Evolutionary conservation across 208 protist species (phyloP), one percentile per base, ranked within the genome.

Genomic region (Leishmania aethiopica): DNA sequence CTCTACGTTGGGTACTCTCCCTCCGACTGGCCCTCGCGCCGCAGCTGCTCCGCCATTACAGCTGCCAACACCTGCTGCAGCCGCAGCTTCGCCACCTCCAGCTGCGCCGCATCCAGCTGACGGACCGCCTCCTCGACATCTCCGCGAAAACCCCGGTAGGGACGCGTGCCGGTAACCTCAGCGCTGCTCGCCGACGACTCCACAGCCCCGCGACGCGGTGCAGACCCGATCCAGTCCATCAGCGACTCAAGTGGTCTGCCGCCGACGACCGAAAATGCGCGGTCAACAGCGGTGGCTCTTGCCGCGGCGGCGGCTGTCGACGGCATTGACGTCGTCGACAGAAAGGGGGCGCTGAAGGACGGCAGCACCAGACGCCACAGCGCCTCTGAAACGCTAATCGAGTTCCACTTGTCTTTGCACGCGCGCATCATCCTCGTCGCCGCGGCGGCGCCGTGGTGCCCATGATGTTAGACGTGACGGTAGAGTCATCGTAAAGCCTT

Each of bases 21-120:
- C 45, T 32, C 62, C 35, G 53, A n/a, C 5, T 42, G 8, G 32
- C 35, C 40, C 57, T 49, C 53, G 53, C 37, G 75, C 75, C 47
- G 40, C 57, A 51, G 2, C 60, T 81, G 81, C 49, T 80, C 77
- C 25, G 81, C 77, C 1, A 32, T 70, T 6, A 85, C 57, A 64
- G 62, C 71, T 6, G 84, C 75, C 69, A 87, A 73, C 40, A 81
- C 73, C 57, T 85, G 80, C 73, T 89, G 76, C 64, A 89, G 77
- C 3, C 86, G 82, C 71, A 86, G 73, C 73, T 80, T 79, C 32
- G 86, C 86, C 40, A 89, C 86, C 47, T 85, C 79, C 3, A 89
- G 77, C 78, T 89, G 86, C 55, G 81, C 80, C 70, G 57, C 75
- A 40, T 86, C 75, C 28, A 89, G 71, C 32, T 78, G 49, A 28